Base-by-base conservation (phyloP, 345 rosid genomes). In the Citrus unshiu region DNA sequence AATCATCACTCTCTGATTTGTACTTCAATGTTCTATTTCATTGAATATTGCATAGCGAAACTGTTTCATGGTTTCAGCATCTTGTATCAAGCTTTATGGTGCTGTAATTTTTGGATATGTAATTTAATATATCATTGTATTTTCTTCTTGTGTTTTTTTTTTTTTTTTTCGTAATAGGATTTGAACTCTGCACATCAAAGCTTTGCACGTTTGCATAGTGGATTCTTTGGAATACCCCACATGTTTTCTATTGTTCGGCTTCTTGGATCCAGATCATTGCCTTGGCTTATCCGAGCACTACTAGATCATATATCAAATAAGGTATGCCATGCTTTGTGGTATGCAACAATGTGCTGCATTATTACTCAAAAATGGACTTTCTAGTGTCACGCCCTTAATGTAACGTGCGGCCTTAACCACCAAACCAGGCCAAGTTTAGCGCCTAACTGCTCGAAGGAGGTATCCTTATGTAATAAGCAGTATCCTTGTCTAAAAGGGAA, bases 101-200 rank as follows among this genome's bases (percentile, higher is more conserved):
- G 76, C 18, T 63, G 18, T 30, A 63, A 63, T 30, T 63, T 63
- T 63, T 16, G 34, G 39, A 63, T 14, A 30, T 29, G 21, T 30
- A 62, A 62, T 12, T 12, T 25, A 27, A 62, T 25, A 62, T 62
- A 29, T 70, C 56, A 37, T 22, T 60, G 22, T 30, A 1, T 62
- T 46, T 32, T 72, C 4, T 35, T 51, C n/a, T 46, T 46, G 16
- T 30, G 64, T 27, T 73, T 78, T 29, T 79, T 29, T 78, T 30
- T 68, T 39, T 2, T 76, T 78, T 29, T 79, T 29, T 78, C 76
- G 49, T 78, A 78, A 74, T 83, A 96, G 99, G 98, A 94, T 84
- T 86, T 94, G 88, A 93, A 93, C 90, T 85, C 97, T 82, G 99
- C 99, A 2, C 98, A 96, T 86, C 99, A 96, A 87, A 94, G 98